Base-by-base conservation (phyloP, 2,329 filamentous ascomycete species). In the Phaeosphaeriaceae sp. region DNA sequence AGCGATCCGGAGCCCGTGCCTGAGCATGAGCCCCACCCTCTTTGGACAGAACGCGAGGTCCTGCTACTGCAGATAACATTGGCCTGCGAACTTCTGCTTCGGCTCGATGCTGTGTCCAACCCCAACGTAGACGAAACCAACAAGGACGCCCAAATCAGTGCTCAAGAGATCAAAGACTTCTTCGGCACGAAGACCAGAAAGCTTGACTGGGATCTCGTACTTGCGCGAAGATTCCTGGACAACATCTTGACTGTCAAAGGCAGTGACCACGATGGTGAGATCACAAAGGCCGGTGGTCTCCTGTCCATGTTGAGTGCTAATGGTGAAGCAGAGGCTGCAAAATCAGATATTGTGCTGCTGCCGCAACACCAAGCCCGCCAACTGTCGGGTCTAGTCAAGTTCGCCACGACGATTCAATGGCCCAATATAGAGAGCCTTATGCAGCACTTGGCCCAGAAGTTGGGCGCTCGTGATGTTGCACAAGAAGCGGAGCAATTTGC, bases 181-280 rank as follows among this genome's bases (percentile, higher is more conserved):
- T 78, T 81, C 49, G 77, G 77, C 22, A 67, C 83, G 46, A 80
- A 82, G 55, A 82, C 79, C n/a, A 74, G 77, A 5, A 86, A 87
- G 64, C 77, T 84, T 4, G 81, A 85, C 53, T 87, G 85, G 85
- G 84, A 86, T 70, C 71, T 88, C 23, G 77, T 87, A 1, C 77
- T 84, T 19, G 83, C 82, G 7, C 79, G 83, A 22, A 78, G 82
- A 2, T 86, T 86, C 52, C 71, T 86, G 30, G 81, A 85, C 46
- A 85, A 82, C 51, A 74, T 86, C n/a, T 68, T 77, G 19, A 77
- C 84, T 17, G 65, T 75, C 28, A 72, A 71, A 46, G 66, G 67
- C 48, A 61, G 59, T 8, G 65, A 72, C 19, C 52, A 54, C 8
- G 63, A 64, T 19, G 49, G 56, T 17, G 54, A 55, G 3, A 56